phyloP scores from a whole-genome alignment of 441 rosid species.

The Syzygium malaccense region DNA sequence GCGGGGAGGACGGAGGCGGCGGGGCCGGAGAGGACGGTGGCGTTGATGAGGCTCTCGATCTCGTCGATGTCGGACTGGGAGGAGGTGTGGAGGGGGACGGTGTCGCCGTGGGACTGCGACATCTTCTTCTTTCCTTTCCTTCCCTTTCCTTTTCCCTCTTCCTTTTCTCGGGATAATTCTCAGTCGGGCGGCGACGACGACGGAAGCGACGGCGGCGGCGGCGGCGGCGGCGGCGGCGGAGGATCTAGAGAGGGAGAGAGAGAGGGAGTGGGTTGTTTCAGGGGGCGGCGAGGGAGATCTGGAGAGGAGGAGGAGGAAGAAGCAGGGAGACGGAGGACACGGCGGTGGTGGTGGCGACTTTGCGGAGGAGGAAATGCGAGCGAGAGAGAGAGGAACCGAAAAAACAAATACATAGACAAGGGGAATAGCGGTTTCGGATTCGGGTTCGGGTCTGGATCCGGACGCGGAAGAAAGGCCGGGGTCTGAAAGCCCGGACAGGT shows the following conservation, averaged over 20 bases:
- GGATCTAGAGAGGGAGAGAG: background rate
- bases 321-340: background rate
- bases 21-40: conserved; percentile 53
- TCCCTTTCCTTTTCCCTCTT: background rate
- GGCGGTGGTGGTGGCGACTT: background rate
- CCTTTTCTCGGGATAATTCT: background rate
- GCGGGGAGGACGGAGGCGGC: conserved; percentile 67
- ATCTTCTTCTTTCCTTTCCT: conserved; percentile 10
- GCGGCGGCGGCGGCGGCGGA: background rate
- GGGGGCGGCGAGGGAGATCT: background rate
- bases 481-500: too few species aligned
- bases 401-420: background rate
- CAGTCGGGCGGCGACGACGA: background rate
- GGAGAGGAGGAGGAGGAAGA: background rate
- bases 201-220: background rate
- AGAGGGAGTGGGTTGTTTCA: background rate
- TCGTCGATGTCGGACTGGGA: conserved; percentile 98
- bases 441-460: background rate
- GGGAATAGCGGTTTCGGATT: background rate
- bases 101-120: conserved; percentile 63
- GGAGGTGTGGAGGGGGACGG: conserved; percentile 62
- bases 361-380: background rate
- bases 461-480: too few species aligned
- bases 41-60: conserved; percentile 79
- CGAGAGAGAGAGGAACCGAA: background rate